Evolutionary conservation across 2,329 filamentous ascomycete species (phyloP).

Genomic region (Pyrenophora graminea): DNA sequence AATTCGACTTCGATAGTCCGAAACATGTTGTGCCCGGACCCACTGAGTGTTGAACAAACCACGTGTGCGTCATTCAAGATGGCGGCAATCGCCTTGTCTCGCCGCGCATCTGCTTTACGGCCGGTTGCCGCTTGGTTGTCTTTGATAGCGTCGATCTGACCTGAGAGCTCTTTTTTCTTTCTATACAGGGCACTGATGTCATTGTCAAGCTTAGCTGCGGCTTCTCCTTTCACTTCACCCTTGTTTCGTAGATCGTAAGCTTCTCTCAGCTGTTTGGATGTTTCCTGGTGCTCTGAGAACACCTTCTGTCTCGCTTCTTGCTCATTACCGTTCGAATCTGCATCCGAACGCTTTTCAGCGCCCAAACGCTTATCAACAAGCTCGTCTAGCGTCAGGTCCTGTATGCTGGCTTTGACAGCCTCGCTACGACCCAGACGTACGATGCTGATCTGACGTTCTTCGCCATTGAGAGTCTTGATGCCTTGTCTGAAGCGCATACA

Average conservation of each 20-base stretch:
- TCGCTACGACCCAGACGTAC: conserved; percentile 89
- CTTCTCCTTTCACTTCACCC: conserved; percentile 63
- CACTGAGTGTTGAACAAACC: conserved; percentile 91
- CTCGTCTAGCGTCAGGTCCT: conserved; percentile 91
- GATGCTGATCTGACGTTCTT: conserved; percentile 77
- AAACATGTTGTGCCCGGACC: conserved; percentile 97
- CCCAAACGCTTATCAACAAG: conserved; percentile 76
- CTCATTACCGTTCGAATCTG: conserved; percentile 48
- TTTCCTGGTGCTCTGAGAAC: conserved; percentile 68
- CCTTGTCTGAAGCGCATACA: conserved; percentile 90
- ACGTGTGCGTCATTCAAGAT: conserved; percentile 90
- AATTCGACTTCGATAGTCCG: conserved; percentile 93
- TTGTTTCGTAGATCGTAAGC: conserved; percentile 70
- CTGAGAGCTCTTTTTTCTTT: conserved; percentile 75
- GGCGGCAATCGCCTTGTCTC: conserved; percentile 48
- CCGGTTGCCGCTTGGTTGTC: conserved; percentile 81
- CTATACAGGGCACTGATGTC: conserved; percentile 79
- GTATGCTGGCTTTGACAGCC: conserved; percentile 85
- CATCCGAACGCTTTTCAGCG: conserved; percentile 65
- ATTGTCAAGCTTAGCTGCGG: conserved; percentile 69
- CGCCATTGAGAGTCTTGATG: conserved; percentile 75
- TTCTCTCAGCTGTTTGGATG: conserved; percentile 68
- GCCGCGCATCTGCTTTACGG: conserved; percentile 72
- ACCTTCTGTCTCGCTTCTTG: conserved; percentile 64
- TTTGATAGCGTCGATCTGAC: conserved; percentile 83